Evolutionary conservation across 306 rosid genomes (phyloP).

Genomic region (Urtica urens): DNA sequence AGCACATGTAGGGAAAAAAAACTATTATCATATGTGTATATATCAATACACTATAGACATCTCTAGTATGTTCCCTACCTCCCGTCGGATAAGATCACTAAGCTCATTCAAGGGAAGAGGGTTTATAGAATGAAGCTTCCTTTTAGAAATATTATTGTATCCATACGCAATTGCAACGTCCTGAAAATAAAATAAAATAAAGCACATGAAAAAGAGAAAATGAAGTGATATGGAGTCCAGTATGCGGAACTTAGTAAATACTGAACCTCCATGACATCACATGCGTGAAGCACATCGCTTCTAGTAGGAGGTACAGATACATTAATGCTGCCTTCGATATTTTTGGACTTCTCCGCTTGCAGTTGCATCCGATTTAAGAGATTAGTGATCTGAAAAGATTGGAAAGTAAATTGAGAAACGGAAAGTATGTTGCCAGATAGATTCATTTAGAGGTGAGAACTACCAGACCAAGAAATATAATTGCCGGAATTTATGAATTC

Average conservation of each 20-base stretch:
- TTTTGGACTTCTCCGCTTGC: slow-evolving; percentile 39
- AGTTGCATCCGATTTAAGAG: slow-evolving; percentile 82
- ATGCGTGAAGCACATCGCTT: slow-evolving; percentile 91
- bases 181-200: slow-evolving; percentile 19
- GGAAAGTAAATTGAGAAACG: too few relatives aligned
- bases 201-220: too few relatives aligned
- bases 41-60: slow-evolving; percentile 10
- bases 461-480: too few relatives aligned
- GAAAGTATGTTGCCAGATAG: too few relatives aligned
- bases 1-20: neutral
- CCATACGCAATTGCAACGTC: slow-evolving; percentile 97
- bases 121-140: slow-evolving; percentile 57
- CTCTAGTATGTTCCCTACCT: slow-evolving; percentile 44
- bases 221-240: slow-evolving; percentile 1
- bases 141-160: slow-evolving; percentile 54
- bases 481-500: too few relatives aligned
- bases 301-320: slow-evolving; percentile 84
- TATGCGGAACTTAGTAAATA: slow-evolving; percentile 1
- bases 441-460: too few relatives aligned
- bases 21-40: neutral
- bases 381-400: slow-evolving; percentile 59
- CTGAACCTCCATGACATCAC: slow-evolving; percentile 91
- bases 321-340: slow-evolving; percentile 22
- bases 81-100: slow-evolving; percentile 62
- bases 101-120: slow-evolving; percentile 69